These are phyloP conservation scores for Cyclotella atomus DNA, from an alignment of 108 stramenopile genomes.

Conservation along the genomic window DNA sequence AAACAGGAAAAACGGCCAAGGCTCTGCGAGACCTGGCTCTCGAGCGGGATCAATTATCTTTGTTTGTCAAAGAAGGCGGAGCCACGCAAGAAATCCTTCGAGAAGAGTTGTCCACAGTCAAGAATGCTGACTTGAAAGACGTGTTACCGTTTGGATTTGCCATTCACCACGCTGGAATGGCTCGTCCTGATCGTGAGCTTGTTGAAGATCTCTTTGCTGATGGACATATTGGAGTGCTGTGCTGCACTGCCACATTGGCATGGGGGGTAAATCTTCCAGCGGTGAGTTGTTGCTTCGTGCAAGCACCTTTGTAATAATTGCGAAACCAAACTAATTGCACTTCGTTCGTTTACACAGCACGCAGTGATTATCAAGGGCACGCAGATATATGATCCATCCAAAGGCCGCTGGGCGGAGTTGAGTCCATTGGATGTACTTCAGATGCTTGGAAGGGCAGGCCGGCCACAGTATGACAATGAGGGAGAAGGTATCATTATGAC, in stretches of 20 bases:
- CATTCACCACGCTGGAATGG: slow-evolving; percentile 99
- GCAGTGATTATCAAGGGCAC: slow-evolving; percentile 99
- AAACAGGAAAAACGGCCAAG: slow-evolving; percentile 97
- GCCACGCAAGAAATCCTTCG: slow-evolving; percentile 93
- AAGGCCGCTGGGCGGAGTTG: slow-evolving; percentile 98
- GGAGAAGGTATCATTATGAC: slow-evolving; percentile 99
- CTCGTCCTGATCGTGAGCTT: slow-evolving; percentile 92
- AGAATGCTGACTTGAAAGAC: slow-evolving; percentile 95
- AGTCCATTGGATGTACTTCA: slow-evolving; percentile 97
- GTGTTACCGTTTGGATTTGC: slow-evolving; percentile 96
- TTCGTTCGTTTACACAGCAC: slow-evolving; percentile 28
- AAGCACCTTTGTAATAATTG: neutral
- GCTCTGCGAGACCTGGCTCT: slow-evolving; percentile 95
- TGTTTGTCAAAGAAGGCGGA: slow-evolving; percentile 90
- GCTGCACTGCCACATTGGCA: slow-evolving; percentile 97
- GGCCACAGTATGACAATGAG: slow-evolving; percentile 98
- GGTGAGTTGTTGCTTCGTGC: too few species aligned
- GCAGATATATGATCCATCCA: slow-evolving; percentile 97
- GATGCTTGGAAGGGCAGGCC: slow-evolving; percentile 99
- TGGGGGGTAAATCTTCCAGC: slow-evolving; percentile 99
- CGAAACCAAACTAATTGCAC: neutral
- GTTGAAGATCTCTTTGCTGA: slow-evolving; percentile 99
- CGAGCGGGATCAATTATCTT: slow-evolving; percentile 86
- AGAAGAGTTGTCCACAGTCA: slow-evolving; percentile 83
- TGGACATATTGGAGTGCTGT: slow-evolving; percentile 95